A percentile compares a stretch with the other conserved stretches of the same genome.
These are phyloP conservation scores for Ustilago nuda DNA, from an alignment of 1,284 basidiomycete genomes.

Conservation along the genomic window DNA sequence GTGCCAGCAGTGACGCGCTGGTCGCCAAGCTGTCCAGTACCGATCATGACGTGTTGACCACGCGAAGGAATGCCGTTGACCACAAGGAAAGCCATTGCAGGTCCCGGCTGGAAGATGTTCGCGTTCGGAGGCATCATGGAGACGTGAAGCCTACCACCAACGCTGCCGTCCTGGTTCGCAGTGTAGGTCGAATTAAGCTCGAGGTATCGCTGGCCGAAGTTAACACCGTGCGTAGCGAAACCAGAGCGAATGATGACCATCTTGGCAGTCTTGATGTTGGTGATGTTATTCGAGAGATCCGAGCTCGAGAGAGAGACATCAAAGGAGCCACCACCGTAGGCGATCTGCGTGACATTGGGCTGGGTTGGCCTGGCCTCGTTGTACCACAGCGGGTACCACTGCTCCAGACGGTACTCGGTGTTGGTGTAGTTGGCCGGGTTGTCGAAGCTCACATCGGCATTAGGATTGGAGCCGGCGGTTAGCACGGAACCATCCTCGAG, in stretches of 20 bases:
- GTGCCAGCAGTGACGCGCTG: constrained; percentile 28
- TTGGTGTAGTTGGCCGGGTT: constrained; percentile 70
- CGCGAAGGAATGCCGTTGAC: constrained; percentile 77
- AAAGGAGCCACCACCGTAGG: constrained; percentile 86
- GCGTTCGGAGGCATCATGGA: constrained; percentile 68
- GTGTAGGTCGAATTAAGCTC: constrained; percentile 80
- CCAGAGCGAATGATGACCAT: constrained; percentile 73
- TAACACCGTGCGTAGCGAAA: constrained; percentile 65
- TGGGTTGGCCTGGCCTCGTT: constrained; percentile 74
- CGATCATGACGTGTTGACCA: constrained; percentile 73
- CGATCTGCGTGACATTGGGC: constrained; percentile 78
- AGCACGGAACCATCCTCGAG: constrained; percentile 83
- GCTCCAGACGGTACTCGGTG: constrained; percentile 86
- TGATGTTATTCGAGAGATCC: constrained; percentile 61
- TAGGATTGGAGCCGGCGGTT: constrained; percentile 93
- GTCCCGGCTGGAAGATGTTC: constrained; percentile 79
- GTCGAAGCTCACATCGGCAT: constrained; percentile 76
- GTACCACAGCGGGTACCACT: constrained; percentile 78
- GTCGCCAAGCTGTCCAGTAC: constrained; percentile 49
- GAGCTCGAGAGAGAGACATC: constrained; percentile 71
- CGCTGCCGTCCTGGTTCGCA: constrained; percentile 79
- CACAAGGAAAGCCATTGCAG: constrained; percentile 80
- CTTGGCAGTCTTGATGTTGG: constrained; percentile 75
- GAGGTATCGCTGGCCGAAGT: constrained; percentile 70
- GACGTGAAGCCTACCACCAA: constrained; percentile 79